Conservation (phyloP, 176 grass and related monocot genomes). For the Dendrocalamus sinicus region DNA sequence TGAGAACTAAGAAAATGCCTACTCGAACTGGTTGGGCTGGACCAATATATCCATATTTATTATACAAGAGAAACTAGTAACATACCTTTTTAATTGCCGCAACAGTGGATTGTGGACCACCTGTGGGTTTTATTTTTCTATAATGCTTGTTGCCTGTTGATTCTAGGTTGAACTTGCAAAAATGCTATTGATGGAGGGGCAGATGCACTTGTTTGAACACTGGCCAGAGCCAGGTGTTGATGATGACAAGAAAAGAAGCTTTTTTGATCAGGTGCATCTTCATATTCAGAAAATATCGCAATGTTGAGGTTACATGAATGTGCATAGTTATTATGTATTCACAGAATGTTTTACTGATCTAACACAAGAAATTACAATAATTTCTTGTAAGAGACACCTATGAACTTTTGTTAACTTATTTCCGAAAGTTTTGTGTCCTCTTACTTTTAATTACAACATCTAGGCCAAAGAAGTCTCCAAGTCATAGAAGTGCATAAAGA, state of each 20-base stretch:
- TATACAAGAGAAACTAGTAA: background rate
- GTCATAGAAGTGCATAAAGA: background rate
- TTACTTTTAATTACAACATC: background rate
- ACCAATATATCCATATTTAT: background rate
- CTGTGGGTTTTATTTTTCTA: background rate
- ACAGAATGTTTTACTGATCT: background rate
- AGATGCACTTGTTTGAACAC: conserved; percentile 78
- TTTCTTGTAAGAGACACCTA: too few relatives aligned
- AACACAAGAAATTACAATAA: too few relatives aligned
- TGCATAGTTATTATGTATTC: background rate
- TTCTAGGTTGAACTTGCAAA: conserved; percentile 72
- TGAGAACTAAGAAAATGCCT: background rate
- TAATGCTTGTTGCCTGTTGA: conserved; percentile 21
- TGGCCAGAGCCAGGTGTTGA: conserved; percentile 72
- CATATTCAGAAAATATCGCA: conserved; percentile 2
- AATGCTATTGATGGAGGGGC: conserved; percentile 66
- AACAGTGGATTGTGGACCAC: background rate
- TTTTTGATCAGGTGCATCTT: conserved; percentile 74
- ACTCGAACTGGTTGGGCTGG: too few relatives aligned
- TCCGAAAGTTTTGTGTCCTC: background rate
- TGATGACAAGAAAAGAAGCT: conserved; percentile 73
- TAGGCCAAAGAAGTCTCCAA: background rate
- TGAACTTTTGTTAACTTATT: too few relatives aligned
- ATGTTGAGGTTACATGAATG: background rate
- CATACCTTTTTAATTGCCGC: background rate